Evolutionary conservation across 2,329 filamentous ascomycete genomes (phyloP).

Genomic region (Apiospora hydei): DNA sequence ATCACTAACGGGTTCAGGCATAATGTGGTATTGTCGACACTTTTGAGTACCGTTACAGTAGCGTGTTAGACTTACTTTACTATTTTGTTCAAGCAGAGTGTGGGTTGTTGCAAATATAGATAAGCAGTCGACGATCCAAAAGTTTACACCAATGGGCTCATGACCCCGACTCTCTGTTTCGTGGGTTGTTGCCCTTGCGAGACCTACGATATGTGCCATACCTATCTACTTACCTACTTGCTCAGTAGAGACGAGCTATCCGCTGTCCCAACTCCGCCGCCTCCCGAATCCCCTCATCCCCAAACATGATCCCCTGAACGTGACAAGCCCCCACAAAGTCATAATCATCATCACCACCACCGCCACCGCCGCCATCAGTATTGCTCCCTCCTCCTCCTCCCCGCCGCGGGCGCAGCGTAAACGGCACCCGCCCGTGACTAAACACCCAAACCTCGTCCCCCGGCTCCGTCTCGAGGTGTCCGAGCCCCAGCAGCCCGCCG

Average conservation of each 20-base stretch:
- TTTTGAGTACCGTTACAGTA: no score
- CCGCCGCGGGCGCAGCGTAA: neutral
- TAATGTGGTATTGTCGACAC: no score
- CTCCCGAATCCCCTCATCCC: neutral
- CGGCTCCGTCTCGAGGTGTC: constrained; percentile 1
- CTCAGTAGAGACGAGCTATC: neutral
- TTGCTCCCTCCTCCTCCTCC: neutral
- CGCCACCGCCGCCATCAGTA: no score
- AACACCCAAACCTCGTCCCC: constrained; percentile 23
- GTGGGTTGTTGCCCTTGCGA: neutral
- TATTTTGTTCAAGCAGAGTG: no score
- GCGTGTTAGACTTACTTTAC: no score
- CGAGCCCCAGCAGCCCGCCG: constrained; percentile 11
- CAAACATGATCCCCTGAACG: constrained; percentile 21
- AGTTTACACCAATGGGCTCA: no score
- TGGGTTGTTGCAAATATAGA: no score
- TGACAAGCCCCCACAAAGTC: constrained; percentile 22
- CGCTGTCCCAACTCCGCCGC: neutral
- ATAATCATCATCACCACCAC: neutral
- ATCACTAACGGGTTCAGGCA: no score
- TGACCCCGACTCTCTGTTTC: neutral
- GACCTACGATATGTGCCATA: neutral
- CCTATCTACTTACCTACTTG: neutral
- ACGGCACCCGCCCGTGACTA: constrained; percentile 6
- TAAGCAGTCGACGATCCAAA: no score